Conservation (phyloP, 441 rosid species). For the Brassica balearica region DNA sequence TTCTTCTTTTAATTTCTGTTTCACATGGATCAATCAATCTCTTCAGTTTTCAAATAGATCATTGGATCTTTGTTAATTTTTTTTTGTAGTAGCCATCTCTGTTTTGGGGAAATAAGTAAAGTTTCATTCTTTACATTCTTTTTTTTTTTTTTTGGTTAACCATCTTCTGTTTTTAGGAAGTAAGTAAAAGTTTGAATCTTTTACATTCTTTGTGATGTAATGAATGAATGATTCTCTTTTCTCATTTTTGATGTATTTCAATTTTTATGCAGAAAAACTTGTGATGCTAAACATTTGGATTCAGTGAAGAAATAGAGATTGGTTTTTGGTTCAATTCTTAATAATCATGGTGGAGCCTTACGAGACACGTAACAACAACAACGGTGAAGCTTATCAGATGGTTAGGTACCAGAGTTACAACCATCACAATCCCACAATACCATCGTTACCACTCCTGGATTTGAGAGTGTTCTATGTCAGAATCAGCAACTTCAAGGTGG, state of each 20-base stretch:
- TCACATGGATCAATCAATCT: conserved; percentile 27
- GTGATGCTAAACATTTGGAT: conserved; percentile 24
- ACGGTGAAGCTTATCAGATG: conserved; percentile 49
- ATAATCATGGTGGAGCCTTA: conserved; percentile 62
- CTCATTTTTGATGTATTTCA: neutral
- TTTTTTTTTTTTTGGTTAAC: neutral
- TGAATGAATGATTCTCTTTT: neutral
- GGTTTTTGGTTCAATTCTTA: conserved; percentile 22
- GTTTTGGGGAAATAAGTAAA: conserved; percentile 38
- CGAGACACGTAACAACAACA: conserved; percentile 51
- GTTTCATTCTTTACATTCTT: conserved; percentile 37
- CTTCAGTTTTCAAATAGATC: neutral
- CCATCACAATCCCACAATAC: conserved; percentile 35
- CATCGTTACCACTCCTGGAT: conserved; percentile 52
- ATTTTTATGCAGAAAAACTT: conserved; percentile 25
- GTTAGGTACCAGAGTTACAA: conserved; percentile 39
- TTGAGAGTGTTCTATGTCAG: conserved; percentile 68
- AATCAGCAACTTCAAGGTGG: conserved; percentile 61
- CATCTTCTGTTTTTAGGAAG: neutral
- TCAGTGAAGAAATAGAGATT: conserved; percentile 29
- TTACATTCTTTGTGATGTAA: neutral
- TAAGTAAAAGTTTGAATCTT: neutral
- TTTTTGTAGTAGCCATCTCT: conserved; percentile 11
- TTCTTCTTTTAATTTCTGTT: neutral
- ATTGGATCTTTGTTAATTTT: conserved; percentile 11